Evolutionary conservation across 495 filamentous ascomycete genomes (phyloP).

Genomic region (Terfezia boudieri): DNA sequence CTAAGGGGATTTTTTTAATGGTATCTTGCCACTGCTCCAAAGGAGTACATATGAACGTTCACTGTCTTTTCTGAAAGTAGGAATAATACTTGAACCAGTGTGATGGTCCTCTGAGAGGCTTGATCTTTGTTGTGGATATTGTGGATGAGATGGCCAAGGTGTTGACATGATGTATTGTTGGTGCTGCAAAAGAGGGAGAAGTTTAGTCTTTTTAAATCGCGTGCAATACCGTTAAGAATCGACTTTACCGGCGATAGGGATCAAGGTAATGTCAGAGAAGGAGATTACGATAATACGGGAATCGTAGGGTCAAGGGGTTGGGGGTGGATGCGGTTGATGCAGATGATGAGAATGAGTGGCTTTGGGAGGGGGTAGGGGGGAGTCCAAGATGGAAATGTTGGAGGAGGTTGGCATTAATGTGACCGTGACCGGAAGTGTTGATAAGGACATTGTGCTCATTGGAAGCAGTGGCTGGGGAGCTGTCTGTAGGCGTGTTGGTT

Average conservation of each 20-base stretch:
- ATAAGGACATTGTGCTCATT: conserved; percentile 34
- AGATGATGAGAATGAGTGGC: conserved; percentile 55
- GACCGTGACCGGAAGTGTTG: conserved; percentile 60
- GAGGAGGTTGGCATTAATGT: conserved; percentile 61
- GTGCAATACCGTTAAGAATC: conserved; percentile 86
- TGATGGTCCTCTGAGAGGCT: conserved; percentile 25
- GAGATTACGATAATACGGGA: conserved; percentile 64
- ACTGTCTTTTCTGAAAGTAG: too few relatives aligned
- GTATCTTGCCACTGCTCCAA: too few relatives aligned
- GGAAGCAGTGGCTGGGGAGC: conserved; percentile 69
- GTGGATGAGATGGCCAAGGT: conserved; percentile 34
- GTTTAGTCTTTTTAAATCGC: conserved; percentile 46
- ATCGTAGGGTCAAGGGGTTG: conserved; percentile 55
- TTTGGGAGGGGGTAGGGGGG: conserved; percentile 46
- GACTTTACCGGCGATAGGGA: conserved; percentile 56
- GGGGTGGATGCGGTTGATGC: conserved; percentile 30
- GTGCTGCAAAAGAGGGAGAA: conserved; percentile 44
- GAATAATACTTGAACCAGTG: too few relatives aligned
- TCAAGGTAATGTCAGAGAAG: conserved; percentile 49
- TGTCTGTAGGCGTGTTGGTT: conserved; percentile 21
- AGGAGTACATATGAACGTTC: too few relatives aligned
- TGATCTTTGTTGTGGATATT: conserved; percentile 57
- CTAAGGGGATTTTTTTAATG: too few relatives aligned
- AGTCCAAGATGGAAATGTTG: conserved; percentile 61
- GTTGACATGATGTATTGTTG: conserved; percentile 61